Evolutionary conservation across 75 land plant species (phyloP).

Genomic region (Pseudotsuga menziesii): DNA sequence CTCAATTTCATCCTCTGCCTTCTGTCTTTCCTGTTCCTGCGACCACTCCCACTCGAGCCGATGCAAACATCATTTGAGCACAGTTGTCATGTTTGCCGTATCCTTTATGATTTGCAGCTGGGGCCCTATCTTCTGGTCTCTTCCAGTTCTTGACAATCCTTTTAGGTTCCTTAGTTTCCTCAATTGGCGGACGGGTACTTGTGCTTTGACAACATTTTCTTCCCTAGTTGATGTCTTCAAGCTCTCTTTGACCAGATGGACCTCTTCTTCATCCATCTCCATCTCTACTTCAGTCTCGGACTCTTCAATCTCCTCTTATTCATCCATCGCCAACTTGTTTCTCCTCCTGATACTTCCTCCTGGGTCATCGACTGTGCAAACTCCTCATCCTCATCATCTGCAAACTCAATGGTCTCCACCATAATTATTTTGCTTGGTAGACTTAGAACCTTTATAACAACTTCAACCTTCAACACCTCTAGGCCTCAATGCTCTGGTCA

Average conservation of each 20-base stretch:
- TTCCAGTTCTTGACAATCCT: conserved; percentile 96
- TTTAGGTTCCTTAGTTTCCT: conserved; percentile 81
- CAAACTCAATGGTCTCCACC: conserved; percentile 94
- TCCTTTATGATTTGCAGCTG: conserved; percentile 63
- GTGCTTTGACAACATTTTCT: conserved; percentile 36
- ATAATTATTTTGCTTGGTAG: conserved; percentile 92
- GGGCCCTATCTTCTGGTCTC: conserved; percentile 84
- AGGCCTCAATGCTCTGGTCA: conserved; percentile 78
- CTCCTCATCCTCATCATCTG: conserved; percentile 95
- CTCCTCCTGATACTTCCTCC: conserved; percentile 92
- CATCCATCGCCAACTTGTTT: conserved; percentile 68
- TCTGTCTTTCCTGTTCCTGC: conserved; percentile 90
- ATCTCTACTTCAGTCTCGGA: conserved; percentile 83
- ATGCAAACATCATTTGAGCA: conserved; percentile 83
- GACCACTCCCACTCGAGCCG: conserved; percentile 97
- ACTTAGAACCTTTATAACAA: neutral
- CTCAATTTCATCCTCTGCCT: conserved; percentile 93
- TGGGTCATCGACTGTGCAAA: conserved; percentile 83
- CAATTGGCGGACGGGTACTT: neutral
- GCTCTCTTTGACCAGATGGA: conserved; percentile 89
- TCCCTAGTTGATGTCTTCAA: conserved; percentile 67
- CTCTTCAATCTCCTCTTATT: conserved; percentile 35
- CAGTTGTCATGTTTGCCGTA: conserved; percentile 55
- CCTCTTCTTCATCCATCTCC: conserved; percentile 99
- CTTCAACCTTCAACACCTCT: conserved; percentile 67